A percentile compares a stretch with the other conserved stretches of the same genome.
These are phyloP conservation scores for Penicillium antarcticum DNA, from an alignment of 495 filamentous ascomycete species.

Conservation along the genomic window DNA sequence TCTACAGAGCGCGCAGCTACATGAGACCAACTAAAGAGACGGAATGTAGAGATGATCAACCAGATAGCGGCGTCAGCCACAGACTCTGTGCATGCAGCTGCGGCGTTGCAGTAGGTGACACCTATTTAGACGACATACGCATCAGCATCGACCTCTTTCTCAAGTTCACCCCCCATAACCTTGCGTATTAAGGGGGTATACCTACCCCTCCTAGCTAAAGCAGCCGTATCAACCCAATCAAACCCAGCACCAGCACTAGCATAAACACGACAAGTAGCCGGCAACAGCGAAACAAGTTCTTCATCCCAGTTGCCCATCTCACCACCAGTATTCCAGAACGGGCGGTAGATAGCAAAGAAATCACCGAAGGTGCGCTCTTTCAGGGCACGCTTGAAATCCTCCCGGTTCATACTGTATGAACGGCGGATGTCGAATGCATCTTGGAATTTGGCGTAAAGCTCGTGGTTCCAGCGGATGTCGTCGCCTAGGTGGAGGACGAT, in stretches of 20 bases:
- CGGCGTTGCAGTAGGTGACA: slow-evolving; percentile 70
- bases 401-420: slow-evolving; percentile 50
- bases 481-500: slow-evolving; percentile 67
- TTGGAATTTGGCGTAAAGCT: slow-evolving; percentile 53
- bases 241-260: slow-evolving; percentile 73
- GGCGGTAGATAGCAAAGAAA: slow-evolving; percentile 70
- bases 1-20: slow-evolving; percentile 34
- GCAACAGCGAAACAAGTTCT: slow-evolving; percentile 65
- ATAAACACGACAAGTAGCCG: slow-evolving; percentile 61
- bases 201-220: slow-evolving; percentile 65
- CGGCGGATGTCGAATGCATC: slow-evolving; percentile 46
- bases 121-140: slow-evolving; percentile 31
- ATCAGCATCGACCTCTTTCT: not conserved
- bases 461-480: slow-evolving; percentile 62
- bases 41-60: slow-evolving; percentile 64
- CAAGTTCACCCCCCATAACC: not conserved
- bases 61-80: slow-evolving; percentile 58
- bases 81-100: slow-evolving; percentile 64
- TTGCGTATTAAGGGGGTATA: not conserved
- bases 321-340: slow-evolving; percentile 75
- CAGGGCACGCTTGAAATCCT: slow-evolving; percentile 62
- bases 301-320: slow-evolving; percentile 77
- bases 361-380: slow-evolving; percentile 64
- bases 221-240: slow-evolving; percentile 71
- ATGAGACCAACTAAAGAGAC: slow-evolving; percentile 59